Evolutionary conservation across 2,329 filamentous ascomycete genomes (phyloP).

Genomic region (Ambrosiella xylebori): DNA sequence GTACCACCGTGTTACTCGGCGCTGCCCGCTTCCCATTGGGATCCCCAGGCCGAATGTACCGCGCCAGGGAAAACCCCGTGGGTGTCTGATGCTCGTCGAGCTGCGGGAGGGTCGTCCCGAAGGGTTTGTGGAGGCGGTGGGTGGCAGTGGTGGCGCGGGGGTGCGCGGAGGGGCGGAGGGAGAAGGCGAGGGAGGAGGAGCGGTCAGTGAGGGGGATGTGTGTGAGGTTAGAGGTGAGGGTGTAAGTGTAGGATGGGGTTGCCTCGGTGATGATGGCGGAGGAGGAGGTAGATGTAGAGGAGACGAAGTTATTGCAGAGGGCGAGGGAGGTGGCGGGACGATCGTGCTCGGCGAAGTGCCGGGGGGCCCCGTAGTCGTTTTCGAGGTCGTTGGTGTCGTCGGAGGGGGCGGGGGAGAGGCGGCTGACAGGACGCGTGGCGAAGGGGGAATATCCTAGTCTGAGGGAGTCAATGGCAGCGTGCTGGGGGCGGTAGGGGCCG

Average conservation of each 20-base stretch:
- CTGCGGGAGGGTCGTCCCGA: background rate
- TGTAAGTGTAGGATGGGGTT: background rate
- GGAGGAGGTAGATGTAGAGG: background rate
- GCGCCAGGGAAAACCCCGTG: background rate
- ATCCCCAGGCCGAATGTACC: background rate
- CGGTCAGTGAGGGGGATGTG: background rate
- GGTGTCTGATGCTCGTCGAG: background rate
- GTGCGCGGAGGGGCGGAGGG: background rate
- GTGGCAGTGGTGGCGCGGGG: background rate
- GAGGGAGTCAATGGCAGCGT: background rate
- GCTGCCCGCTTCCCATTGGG: background rate
- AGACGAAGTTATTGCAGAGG: background rate
- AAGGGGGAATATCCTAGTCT: background rate
- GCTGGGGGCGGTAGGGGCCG: background rate
- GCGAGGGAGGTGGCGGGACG: background rate
- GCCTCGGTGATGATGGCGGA: background rate
- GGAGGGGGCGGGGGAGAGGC: background rate
- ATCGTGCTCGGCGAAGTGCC: background rate
- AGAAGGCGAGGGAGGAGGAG: background rate
- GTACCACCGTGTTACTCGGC: background rate
- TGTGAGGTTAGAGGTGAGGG: background rate
- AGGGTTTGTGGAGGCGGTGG: background rate
- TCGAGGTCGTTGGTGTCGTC: background rate
- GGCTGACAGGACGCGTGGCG: background rate
- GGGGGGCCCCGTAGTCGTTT: background rate